Base-by-base conservation (phyloP, 2,329 filamentous ascomycete genomes). In the Colletotrichum eleusines region DNA sequence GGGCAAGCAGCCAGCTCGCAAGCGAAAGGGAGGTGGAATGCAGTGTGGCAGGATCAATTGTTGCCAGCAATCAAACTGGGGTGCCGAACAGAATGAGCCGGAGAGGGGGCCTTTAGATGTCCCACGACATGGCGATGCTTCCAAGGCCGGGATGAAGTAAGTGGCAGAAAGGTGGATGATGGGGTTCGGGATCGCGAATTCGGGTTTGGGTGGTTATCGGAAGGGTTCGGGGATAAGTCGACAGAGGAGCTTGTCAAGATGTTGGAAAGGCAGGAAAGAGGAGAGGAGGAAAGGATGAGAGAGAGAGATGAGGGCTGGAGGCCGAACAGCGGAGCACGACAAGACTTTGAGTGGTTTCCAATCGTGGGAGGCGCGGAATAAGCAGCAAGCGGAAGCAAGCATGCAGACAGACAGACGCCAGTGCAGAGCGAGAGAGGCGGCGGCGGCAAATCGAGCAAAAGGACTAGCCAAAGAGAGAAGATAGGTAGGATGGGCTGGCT, bases 331-430 rank as follows among this genome's bases (percentile, higher is more conserved):
- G 57, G 63, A 58, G 67, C 33, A 61, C 55, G 35, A n/a, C 55
- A 66, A 55, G 38, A 18, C 63, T 62, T 67, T 66, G 63, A 70
- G 67, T 66, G 40, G 51, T 66, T 70, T 67, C 67, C 63, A 60
- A 50, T 61, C 40, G 63, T 69, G 67, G 48, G 55, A 67, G 63
- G 63, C 66, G 57, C 55, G 46, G 44, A 55, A 62, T 35, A 50
- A 48, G 57, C 46, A 48, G 57, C 46, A 48, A 48, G 33, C 44
- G 57, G 31, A 54, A 42, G 55, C 44, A 62, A 33, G 46, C 33
- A 26, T 18, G 54, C 38, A 40, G 35, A 11, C 35, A 33, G 11
- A 38, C 46, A 66, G 54, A 35, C 33, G 48, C 31, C 42, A 57
- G 23, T 60, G n/a, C 14, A 63, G 42, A 63, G 33, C 48, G 58